Base-by-base conservation (phyloP, 192 early-diverging fungal genomes). In the Mortierella antarctica region DNA sequence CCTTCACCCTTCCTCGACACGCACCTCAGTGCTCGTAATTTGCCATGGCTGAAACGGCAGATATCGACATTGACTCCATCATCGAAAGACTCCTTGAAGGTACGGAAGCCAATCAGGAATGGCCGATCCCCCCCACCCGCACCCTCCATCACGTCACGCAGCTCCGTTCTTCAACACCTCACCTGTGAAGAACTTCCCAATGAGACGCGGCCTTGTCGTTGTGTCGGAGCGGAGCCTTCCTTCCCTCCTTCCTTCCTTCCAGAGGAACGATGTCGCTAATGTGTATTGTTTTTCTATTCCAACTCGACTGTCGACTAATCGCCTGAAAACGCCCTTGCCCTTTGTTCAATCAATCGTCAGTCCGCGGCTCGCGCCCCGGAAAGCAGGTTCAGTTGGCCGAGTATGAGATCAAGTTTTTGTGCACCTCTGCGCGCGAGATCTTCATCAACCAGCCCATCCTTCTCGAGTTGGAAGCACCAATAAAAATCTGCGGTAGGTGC, bases 401-500 rank as follows among this genome's bases (percentile, higher is more conserved):
- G 84, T 86, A 95, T 70, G 97, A 99, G 88, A 97, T 99, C 83
- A 92, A 94, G 66, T 98, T 89, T 85, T 89, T 99, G 47, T 99
- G 97, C 87, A 92, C 89, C 67, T 96, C 94, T 63, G 93, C 95
- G 44, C 91, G 97, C 50, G 97, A 99, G 81, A 94, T 98, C 65
- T 97, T 99, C 83, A 93, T 99, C 79, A 90, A 81, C 83, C 97
- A 96, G 77, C 95, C 95, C 54, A 95, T 97, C 64, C 88, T 97
- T 59, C 86, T 97, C 18, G 96, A 97, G 79, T 80, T 97, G 57
- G 96, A 97, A 77, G 96, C 96, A 23, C 96, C 96, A 39, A 96
- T 97, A 71, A 97, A 97, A 71, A 96, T 97, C 71, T 97, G 96
- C 86, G 96, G 96, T 94, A 80, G 96, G 97, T 96, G 84, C 82